Conservation (phyloP, 73 alveolate species). For the Stentor coeruleus region DNA sequence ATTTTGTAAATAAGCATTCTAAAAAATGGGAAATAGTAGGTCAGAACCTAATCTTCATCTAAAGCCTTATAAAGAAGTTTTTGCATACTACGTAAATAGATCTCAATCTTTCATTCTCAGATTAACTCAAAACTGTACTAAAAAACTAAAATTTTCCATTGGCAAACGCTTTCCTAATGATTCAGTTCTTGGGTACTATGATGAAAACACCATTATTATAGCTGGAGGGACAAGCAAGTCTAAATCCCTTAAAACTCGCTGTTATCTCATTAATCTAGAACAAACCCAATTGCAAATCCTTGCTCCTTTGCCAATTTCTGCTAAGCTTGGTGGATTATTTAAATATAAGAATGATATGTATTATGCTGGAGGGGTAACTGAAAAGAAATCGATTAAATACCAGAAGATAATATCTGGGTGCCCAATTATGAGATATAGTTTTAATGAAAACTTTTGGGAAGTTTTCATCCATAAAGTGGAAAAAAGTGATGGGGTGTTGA, state of each 20-base stretch:
- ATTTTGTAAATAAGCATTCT: too few species aligned
- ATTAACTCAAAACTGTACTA: too few species aligned
- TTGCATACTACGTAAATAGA: too few species aligned
- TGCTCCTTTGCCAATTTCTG: neutral
- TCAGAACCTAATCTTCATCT: too few species aligned
- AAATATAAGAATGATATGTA: neutral
- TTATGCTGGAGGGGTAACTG: neutral
- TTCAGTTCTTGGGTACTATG: neutral
- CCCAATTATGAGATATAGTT: neutral
- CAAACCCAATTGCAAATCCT: neutral
- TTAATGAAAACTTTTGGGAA: neutral
- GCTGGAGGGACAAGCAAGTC: neutral
- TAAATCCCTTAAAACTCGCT: neutral
- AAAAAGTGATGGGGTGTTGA: too few species aligned
- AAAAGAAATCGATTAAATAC: too few species aligned
- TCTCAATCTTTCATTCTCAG: too few species aligned
- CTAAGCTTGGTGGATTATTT: neutral
- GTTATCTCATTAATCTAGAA: neutral
- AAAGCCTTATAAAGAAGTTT: too few species aligned
- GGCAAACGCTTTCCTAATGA: neutral
- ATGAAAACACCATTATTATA: neutral
- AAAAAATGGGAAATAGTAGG: too few species aligned
- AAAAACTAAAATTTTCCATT: too few species aligned
- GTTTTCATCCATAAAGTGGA: too few species aligned
- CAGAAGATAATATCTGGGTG: too few species aligned